Evolutionary conservation across 306 rosid species (phyloP), one percentile per base, ranked within the genome.

Genomic region (Carpinus viminea): DNA sequence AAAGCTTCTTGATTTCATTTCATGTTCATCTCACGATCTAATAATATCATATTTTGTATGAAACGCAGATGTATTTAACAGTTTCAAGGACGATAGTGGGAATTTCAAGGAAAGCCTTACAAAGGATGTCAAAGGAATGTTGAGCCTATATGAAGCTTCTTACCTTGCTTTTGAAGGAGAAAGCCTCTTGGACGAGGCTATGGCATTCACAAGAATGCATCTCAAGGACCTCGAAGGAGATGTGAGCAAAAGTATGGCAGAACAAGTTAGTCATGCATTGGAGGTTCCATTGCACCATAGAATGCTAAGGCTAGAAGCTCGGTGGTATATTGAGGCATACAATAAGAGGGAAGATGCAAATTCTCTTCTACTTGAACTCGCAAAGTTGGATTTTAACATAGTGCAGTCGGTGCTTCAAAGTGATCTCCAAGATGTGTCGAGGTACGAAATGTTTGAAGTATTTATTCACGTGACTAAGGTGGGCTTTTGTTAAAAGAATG

Each of bases 71-170:
- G 56, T 87, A 15, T 87, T 91, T 76, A 86, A 81, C 74, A 74
- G 57, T 4, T 89, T 87, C 68, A 77, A 7, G 55, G 82, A 83
- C 13, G 5, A 79, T 0, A 28, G 60, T 0, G 83, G 88, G 24
- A 41, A 54, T 21, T 86, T 83, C 57, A 84, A 85, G 55, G 47
- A 43, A 54, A 28, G 43, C 24, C 65, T 79, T 7, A 0, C 12
- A 12, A 52, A 43, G 7, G 93, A 91, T 53, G 78, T 79, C 9
- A 83, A 84, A 75, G 93, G 91, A 68, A 69, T 89, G 81, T 21
- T 89, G 83, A 87, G 88, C 81, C 68, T 91, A 11, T 76, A 86
- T 1, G 91, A 91, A 73, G 96, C 93, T 72, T 84, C 90, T 0
- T 87, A 77, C 52, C 61, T 85, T 0, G 77, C 80, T 48, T 84